Base-by-base conservation (phyloP, 179 eudicot species). In the Silene noctiflora region DNA sequence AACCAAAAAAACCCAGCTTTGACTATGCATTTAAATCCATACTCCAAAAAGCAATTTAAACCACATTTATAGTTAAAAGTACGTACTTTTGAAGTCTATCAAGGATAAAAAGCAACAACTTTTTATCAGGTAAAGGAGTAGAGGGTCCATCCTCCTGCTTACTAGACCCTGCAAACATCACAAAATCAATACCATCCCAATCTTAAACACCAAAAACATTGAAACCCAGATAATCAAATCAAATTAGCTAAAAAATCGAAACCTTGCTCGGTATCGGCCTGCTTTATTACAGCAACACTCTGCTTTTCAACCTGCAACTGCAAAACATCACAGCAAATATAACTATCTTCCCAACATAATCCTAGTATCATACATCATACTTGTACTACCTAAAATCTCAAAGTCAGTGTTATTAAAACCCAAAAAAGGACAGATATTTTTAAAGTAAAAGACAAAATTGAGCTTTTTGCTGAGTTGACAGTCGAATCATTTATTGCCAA, bases 81-180 rank as follows among this genome's bases (percentile, higher is more conserved):
- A 74, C 95, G 78, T 79, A 95, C 98, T 93, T 93, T 93, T 93
- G 99, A 84, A 95, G 97, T 83, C 99, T 91, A 82, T 95, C 98
- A 84, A 95, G 95, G 80, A 95, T 89, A 86, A 88, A 91, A 70
- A 91, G 82, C 89, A 95, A 86, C 84, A 91, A 87, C 91, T 89
- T 93, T 90, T 91, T 90, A 84, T 95, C 94, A 58, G 98, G 99
- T 88, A 95, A 93, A 84, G 88, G 88, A 55, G 90, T 83, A 64
- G 89, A 86, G 87, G 90, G 97, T 76, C 94, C 97, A 77, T 81
- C 84, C 70, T 76, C 88, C 31, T 68, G 22, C 73, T 67, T 79
- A 71, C 4, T 53, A 33, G 78, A 72, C 63, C 62, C 85, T 79
- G 78, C 63, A 82, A 79, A 61, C 42, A 82, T 73, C 78, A 79